Base-by-base conservation (phyloP, 2,329 filamentous ascomycete genomes). In the Colletotrichum karsti region DNA sequence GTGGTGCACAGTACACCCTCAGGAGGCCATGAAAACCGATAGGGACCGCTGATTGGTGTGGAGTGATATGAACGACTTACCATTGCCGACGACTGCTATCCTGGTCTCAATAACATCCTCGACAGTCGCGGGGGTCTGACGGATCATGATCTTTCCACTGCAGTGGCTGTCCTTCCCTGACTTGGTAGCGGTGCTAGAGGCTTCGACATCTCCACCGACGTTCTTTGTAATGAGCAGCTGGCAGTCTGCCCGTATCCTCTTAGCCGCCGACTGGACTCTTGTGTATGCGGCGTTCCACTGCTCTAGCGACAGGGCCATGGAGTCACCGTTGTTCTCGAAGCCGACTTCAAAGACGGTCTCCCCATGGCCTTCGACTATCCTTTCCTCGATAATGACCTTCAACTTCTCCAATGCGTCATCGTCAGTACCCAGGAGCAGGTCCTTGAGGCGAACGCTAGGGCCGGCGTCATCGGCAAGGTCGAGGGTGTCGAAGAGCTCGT, bases 71-170 rank as follows among this genome's bases (percentile, higher is more conserved):
- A 33, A 15, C 1, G 12, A 54, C 83, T 77, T 77, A 91, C 89
- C 93, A 83, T 99, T 99, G 54, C 96, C 96, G 7, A 99, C 96
- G 0, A 99, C 96, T 1, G 95, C 96, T 81, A 99, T 97, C 73
- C 96, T 85, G 9, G 95, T 97, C 85, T 99, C 96, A 69, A 98
- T 97, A 26, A 97, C 93, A 64, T 97, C 90, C 77, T 98, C 94
- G 5, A 93, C 88, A 12, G 87, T 91, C 20, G 86, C 83, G 3
- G 95, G 94, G 22, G 88, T 83, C 75, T 92, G 90, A 41, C 96
- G 90, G 68, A 98, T 87, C 74, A 98, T 88, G 55, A 98, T 79
- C 78, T 97, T 98, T n/a, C 95, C 94, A 70, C 90, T 92, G 72
- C 91, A 92, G 59, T 90, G 91, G 72, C 89, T 92, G 69, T 93